Evolutionary conservation across 2,329 filamentous ascomycete species (phyloP), one percentile per base, ranked within the genome.

Genomic region (Pyricularia sp.): DNA sequence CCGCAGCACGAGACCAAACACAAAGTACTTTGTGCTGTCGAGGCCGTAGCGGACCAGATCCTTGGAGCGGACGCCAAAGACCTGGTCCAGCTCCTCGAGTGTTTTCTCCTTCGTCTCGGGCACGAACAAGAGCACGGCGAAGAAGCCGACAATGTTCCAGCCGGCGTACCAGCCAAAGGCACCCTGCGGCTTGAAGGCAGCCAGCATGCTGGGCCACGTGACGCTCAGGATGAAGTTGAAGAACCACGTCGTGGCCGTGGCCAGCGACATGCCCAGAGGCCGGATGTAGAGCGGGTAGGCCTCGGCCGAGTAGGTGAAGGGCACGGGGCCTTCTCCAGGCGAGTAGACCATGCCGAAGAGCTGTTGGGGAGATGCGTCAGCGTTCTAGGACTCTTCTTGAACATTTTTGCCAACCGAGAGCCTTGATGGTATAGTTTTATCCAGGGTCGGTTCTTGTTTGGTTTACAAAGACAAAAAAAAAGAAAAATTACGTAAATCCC

Each of bases 301-400:
- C 75, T 90, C 88, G 25, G 88, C 88, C 0, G 86, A 88, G 75
- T 90, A 90, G 0, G 86, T 89, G 73, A 90, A 90, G 0, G 88
- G 87, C 0, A 90, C 87, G 6, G 81, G 81, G 0, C 88, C 88
- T 74, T 88, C 87, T 55, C 88, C 88, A 0, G 87, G 86, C 0
- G 82, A 84, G 76, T 86, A 85, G 14, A 85, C 81, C 17, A 83
- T 76, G 67, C 78, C 81, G 69, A 81, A 86, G 20, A 85, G 42
- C 42, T 50, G 42, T 50, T 3, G 42, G 6, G 10, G 33, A 14
- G 14, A 36, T 14, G 3, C 33, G 33, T 36, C 33, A 36, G 33
- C 33, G 12, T 36, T 36, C 12, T 14, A 33, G 31, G 28, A 30
- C 10, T 33, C 10, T 30, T 33, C 10, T 11, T 30, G 28, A 7